Conservation (phyloP, 768 basidiomycete species). For the Lyophyllum shimeji region DNA sequence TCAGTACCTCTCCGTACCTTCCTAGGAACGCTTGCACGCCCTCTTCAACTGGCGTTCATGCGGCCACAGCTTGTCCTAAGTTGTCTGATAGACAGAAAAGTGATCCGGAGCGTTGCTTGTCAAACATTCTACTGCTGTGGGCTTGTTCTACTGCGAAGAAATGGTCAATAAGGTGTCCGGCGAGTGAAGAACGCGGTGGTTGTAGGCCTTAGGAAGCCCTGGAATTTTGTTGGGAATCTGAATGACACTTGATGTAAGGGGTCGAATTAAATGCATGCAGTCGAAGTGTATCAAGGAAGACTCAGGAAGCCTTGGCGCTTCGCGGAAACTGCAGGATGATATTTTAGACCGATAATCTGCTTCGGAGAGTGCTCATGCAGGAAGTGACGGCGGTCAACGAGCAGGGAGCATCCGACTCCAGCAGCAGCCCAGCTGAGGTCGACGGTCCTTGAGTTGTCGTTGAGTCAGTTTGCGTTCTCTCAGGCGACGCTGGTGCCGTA, state of each 20-base stretch:
- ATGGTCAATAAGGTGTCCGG: not conserved
- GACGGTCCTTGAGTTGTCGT: no score
- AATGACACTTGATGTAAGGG: not conserved
- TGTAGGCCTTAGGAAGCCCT: conserved; percentile 1
- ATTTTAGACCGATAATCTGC: no score
- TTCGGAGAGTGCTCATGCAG: no score
- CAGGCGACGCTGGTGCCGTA: not conserved
- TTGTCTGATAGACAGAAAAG: not conserved
- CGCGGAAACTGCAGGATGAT: not conserved
- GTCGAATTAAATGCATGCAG: not conserved
- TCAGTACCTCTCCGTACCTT: conserved; percentile 2
- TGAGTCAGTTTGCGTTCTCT: no score
- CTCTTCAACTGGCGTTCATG: not conserved
- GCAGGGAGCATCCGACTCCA: no score
- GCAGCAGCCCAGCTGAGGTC: no score
- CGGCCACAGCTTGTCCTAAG: not conserved
- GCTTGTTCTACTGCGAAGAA: not conserved
- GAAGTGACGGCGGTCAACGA: no score
- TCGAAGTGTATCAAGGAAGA: not conserved
- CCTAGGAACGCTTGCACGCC: not conserved
- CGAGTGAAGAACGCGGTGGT: not conserved
- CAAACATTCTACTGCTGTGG: not conserved
- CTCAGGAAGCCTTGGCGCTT: not conserved
- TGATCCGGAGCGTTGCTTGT: not conserved
- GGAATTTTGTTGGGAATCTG: not conserved